Conservation (phyloP, 306 rosid species). For the Glycine tomentella region DNA sequence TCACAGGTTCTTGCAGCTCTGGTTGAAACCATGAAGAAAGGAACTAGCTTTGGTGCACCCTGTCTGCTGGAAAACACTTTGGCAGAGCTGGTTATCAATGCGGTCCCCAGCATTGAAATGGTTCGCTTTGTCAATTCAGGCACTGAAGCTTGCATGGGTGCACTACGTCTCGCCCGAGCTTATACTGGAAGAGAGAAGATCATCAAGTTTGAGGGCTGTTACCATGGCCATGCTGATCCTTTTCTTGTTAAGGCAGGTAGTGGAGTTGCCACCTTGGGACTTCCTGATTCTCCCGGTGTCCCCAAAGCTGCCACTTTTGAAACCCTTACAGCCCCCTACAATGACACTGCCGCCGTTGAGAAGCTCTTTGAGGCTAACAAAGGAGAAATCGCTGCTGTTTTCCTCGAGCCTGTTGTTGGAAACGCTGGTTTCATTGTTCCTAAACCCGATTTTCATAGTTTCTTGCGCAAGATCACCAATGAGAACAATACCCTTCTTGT, state of each 20-base stretch:
- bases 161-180: conserved; percentile 90
- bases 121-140: conserved; percentile 97
- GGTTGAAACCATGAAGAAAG: conserved; percentile 90
- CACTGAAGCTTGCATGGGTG: conserved; percentile 97
- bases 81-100: conserved; percentile 85
- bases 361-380: conserved; percentile 67
- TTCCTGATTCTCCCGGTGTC: conserved; percentile 98
- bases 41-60: conserved; percentile 99
- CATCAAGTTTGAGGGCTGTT: conserved; percentile 95
- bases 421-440: conserved; percentile 90
- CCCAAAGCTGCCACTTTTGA: conserved; percentile 88
- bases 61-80: conserved; percentile 82
- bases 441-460: conserved; percentile 67
- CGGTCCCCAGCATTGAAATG: conserved; percentile 95
- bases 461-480: conserved; percentile 74
- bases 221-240: conserved; percentile 98
- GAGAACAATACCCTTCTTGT: conserved; percentile 75
- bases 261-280: conserved; percentile 95
- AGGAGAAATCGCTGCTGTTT: conserved; percentile 77
- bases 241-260: conserved; percentile 97
- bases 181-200: conserved; percentile 75
- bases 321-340: conserved; percentile 83
- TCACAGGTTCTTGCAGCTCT: conserved; percentile 93
- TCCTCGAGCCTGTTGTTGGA: conserved; percentile 96
- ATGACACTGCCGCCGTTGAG: conserved; percentile 78